Conservation (phyloP, 768 basidiomycete genomes). For the Epithele typhae region DNA sequence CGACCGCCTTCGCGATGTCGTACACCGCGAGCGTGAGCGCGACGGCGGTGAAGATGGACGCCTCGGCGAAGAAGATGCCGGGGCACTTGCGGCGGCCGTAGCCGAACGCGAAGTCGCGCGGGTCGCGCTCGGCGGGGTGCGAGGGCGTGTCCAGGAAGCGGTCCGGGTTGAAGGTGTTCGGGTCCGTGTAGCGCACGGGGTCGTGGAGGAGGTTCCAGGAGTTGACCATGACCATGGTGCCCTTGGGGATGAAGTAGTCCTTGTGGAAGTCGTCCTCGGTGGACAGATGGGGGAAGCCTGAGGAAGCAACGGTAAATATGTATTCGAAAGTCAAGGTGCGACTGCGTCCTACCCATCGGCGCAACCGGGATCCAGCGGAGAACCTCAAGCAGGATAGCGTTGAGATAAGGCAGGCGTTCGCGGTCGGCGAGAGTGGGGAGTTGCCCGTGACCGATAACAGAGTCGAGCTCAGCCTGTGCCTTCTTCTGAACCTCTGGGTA, state of each 20-base stretch:
- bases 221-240: conserved; percentile 24
- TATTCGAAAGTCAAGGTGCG: background rate
- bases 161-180: conserved; percentile 25
- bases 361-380: conserved; percentile 32
- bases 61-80: conserved; percentile 37
- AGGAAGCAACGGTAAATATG: too few relatives aligned
- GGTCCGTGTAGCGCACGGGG: conserved; percentile 19
- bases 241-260: conserved; percentile 27
- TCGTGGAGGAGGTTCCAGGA: conserved; percentile 26
- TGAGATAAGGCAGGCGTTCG: conserved; percentile 17
- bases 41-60: conserved; percentile 32
- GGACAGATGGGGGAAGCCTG: conserved; percentile 20
- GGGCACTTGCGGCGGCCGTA: conserved; percentile 28
- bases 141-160: conserved; percentile 16
- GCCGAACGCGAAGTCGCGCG: conserved; percentile 29
- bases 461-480: conserved; percentile 35
- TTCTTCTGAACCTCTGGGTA: conserved; percentile 34
- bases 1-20: conserved; percentile 25
- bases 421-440: conserved; percentile 41
- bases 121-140: conserved; percentile 22
- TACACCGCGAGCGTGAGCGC: conserved; percentile 34
- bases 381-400: conserved; percentile 27
- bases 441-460: conserved; percentile 27
- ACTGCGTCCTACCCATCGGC: conserved; percentile 27
- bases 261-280: conserved; percentile 24